Evolutionary conservation across 805 yeast genomes (phyloP).

Genomic region (Candida fluviatilis): DNA sequence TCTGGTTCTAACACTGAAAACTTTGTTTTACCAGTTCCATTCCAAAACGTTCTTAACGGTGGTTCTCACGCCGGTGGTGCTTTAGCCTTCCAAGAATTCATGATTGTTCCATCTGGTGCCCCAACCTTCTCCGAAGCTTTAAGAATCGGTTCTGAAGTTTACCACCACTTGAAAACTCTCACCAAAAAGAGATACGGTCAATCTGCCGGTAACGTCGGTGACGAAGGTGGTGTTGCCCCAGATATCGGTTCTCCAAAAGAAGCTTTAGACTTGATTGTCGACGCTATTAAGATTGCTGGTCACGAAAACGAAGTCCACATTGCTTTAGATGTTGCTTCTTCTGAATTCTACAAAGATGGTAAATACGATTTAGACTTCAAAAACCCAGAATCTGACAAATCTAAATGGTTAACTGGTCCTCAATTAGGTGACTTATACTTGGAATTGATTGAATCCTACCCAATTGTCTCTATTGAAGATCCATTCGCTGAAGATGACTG

Average conservation of each 20-base stretch:
- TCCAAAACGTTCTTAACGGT: slow-evolving; percentile 99
- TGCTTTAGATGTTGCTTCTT: slow-evolving; percentile 95
- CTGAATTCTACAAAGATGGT: slow-evolving; percentile 96
- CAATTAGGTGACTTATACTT: slow-evolving; percentile 84
- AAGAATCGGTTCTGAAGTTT: slow-evolving; percentile 96
- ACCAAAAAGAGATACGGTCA: slow-evolving; percentile 96
- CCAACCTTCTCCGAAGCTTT: slow-evolving; percentile 89
- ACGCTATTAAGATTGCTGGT: slow-evolving; percentile 90
- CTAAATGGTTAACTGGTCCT: slow-evolving; percentile 88
- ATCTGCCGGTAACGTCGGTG: slow-evolving; percentile 99
- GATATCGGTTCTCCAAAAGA: slow-evolving; percentile 91
- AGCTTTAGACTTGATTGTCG: slow-evolving; percentile 91
- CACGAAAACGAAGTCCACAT: slow-evolving; percentile 89
- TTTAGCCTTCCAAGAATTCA: slow-evolving; percentile 98
- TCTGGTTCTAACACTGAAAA: slow-evolving; percentile 71
- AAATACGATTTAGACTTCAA: slow-evolving; percentile 94
- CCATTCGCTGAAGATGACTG: slow-evolving; percentile 99
- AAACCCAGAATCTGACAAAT: slow-evolving; percentile 87
- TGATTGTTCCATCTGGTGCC: slow-evolving; percentile 96
- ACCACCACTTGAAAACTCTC: slow-evolving; percentile 91
- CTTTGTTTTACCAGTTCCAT: slow-evolving; percentile 96
- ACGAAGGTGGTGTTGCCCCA: slow-evolving; percentile 99
- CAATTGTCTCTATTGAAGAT: slow-evolving; percentile 97
- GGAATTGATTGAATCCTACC: slow-evolving; percentile 80
- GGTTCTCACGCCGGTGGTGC: slow-evolving; percentile 99